Evolutionary conservation across 192 early-diverging fungal genomes (phyloP).

Genomic region (Coemansia sp.): DNA sequence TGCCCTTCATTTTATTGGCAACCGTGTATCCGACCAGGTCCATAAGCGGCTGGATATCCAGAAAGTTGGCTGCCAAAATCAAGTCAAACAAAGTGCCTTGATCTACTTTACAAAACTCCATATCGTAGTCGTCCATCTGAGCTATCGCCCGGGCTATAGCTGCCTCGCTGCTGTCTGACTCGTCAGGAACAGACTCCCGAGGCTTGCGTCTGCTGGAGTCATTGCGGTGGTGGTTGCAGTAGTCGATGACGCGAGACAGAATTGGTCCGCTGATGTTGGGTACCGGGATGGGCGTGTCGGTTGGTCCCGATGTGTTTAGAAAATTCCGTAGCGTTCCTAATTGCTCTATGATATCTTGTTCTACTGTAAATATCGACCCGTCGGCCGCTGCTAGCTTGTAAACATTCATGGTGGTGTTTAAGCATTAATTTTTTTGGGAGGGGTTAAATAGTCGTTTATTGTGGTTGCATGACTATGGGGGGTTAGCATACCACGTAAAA

Average conservation of each 20-base stretch:
- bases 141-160: conserved; percentile 60
- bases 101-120: conserved; percentile 87
- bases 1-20: conserved; percentile 87
- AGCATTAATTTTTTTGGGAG: too few relatives aligned
- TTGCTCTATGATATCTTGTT: conserved; percentile 50
- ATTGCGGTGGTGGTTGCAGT: conserved; percentile 82
- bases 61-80: conserved; percentile 86
- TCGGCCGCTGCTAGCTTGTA: conserved; percentile 38
- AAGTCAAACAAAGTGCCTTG: conserved; percentile 93
- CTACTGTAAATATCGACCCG: conserved; percentile 36
- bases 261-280: conserved; percentile 90
- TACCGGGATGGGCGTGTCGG: conserved; percentile 64
- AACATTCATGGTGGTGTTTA: too few relatives aligned
- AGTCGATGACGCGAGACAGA: conserved; percentile 83
- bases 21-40: conserved; percentile 79
- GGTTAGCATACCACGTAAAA: too few relatives aligned
- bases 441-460: too few relatives aligned
- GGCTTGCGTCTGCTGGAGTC: conserved; percentile 42
- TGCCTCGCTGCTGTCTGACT: conserved; percentile 46
- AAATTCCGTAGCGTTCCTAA: conserved; percentile 51
- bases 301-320: conserved; percentile 40
- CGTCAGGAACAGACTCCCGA: conserved; percentile 30
- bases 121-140: conserved; percentile 87
- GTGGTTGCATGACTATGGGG: too few relatives aligned
- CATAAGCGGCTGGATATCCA: conserved; percentile 69